A percentile compares a stretch with the other conserved stretches of the same genome.
Conservation (phyloP, 306 rosid species). For the Rosa multiflora region DNA sequence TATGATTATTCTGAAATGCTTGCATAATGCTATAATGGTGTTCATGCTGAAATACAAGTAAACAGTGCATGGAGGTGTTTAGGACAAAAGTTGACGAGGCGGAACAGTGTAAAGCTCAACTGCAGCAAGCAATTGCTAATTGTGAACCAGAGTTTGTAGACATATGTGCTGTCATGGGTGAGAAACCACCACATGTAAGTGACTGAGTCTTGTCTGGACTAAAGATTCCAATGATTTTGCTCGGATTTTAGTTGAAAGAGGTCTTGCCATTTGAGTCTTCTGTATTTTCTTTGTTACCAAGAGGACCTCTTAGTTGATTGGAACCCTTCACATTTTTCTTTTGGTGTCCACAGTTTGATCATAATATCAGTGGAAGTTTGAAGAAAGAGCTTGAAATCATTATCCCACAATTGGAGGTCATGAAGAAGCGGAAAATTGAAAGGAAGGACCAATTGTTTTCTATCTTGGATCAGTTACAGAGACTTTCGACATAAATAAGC, state of each 20-base stretch:
- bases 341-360: slow-evolving; percentile 42
- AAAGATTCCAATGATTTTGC: neutral
- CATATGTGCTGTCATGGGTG: slow-evolving; percentile 59
- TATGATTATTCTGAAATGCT: too few relatives aligned
- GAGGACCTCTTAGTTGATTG: slow-evolving; percentile 9
- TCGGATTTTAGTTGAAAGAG: neutral
- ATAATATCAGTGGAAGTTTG: too few relatives aligned
- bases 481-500: too few relatives aligned
- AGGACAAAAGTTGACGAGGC: slow-evolving; percentile 57
- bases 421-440: too few relatives aligned
- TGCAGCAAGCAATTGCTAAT: slow-evolving; percentile 52
- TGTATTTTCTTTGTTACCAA: neutral
- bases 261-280: neutral
- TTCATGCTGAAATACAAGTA: too few relatives aligned
- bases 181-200: slow-evolving; percentile 40
- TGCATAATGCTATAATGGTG: too few relatives aligned
- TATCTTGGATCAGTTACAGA: too few relatives aligned
- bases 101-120: slow-evolving; percentile 44
- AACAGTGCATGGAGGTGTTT: slow-evolving; percentile 58
- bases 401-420: too few relatives aligned
- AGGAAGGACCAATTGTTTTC: too few relatives aligned
- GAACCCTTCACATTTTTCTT: neutral
- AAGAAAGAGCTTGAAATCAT: too few relatives aligned
- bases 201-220: slow-evolving; percentile 28
- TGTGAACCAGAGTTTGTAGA: slow-evolving; percentile 50